A percentile compares a stretch with the other conserved stretches of the same genome.
Evolutionary conservation across 805 yeast genomes (phyloP).

Genomic region (Tetrapisispora namnaoensis): DNA sequence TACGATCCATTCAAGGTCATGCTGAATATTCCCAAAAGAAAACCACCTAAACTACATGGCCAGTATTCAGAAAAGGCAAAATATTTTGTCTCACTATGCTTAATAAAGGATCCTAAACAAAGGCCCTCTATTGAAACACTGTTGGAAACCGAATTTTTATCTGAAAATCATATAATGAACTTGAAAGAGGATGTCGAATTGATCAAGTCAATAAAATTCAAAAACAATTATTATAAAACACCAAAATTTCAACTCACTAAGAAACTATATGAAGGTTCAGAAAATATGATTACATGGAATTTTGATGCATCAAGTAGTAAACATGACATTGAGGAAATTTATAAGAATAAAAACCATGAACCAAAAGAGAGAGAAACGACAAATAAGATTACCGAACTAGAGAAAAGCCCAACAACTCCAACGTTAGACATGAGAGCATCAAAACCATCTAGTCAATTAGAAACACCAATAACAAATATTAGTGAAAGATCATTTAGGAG

Average conservation of each 20-base stretch:
- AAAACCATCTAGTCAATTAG: constrained; percentile 5
- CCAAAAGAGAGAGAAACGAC: not conserved
- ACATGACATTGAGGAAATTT: not conserved
- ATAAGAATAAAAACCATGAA: not conserved
- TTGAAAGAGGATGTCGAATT: constrained; percentile 34
- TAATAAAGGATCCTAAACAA: constrained; percentile 51
- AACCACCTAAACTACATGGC: constrained; percentile 25
- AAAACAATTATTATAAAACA: constrained; percentile 15
- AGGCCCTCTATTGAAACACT: constrained; percentile 57
- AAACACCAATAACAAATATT: constrained; percentile 14
- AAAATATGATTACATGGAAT: constrained; percentile 12
- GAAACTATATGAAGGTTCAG: constrained; percentile 18
- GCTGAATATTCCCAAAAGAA: constrained; percentile 33
- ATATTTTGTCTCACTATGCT: constrained; percentile 53
- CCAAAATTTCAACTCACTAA: constrained; percentile 33
- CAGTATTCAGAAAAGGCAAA: constrained; percentile 30
- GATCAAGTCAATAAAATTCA: constrained; percentile 25
- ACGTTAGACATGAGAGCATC: constrained; percentile 11
- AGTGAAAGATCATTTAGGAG: constrained; percentile 18
- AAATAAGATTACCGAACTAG: not conserved
- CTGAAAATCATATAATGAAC: constrained; percentile 28
- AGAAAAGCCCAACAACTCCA: constrained; percentile 6
- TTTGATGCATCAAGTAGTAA: constrained; percentile 4
- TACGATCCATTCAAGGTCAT: constrained; percentile 71
- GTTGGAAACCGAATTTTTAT: constrained; percentile 45